Conservation (phyloP, 2,329 filamentous ascomycete genomes). For the Leptosphaerulina australis region DNA sequence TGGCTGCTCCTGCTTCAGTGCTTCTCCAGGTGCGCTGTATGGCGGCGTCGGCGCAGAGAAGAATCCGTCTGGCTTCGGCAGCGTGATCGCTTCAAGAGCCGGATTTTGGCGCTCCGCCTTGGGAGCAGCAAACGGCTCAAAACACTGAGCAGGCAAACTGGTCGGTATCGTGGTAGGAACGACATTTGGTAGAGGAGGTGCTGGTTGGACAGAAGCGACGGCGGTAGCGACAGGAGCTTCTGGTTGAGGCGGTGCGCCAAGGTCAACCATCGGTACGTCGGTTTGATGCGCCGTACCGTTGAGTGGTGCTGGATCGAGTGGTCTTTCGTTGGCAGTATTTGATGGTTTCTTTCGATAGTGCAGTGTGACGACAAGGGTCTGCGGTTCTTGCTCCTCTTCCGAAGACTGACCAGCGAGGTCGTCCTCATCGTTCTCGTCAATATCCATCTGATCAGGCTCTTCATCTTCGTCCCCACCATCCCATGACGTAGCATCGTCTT, state of each 20-base stretch:
- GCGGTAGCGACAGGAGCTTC: not conserved
- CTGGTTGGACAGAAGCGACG: not conserved
- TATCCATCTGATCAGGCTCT: slow-evolving; percentile 66
- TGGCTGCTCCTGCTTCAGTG: slow-evolving; percentile 1
- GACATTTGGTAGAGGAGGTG: slow-evolving; percentile 1
- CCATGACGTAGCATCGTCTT: slow-evolving; percentile 67
- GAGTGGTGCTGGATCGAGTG: not conserved
- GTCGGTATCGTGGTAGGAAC: slow-evolving; percentile 10
- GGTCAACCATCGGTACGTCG: not conserved
- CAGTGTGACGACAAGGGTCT: slow-evolving; percentile 78
- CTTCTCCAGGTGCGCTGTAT: slow-evolving; percentile 30
- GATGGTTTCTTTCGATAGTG: slow-evolving; percentile 32
- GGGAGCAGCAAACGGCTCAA: not conserved
- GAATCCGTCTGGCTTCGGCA: slow-evolving; percentile 22
- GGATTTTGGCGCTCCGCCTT: slow-evolving; percentile 8
- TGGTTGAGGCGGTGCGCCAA: not conserved
- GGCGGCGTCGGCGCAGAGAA: slow-evolving; percentile 32
- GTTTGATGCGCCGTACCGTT: not conserved
- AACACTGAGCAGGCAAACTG: slow-evolving; percentile 7
- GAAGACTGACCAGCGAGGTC: slow-evolving; percentile 48
- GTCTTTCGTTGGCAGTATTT: not conserved
- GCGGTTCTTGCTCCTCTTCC: slow-evolving; percentile 37
- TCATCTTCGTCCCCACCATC: slow-evolving; percentile 71
- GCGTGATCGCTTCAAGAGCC: slow-evolving; percentile 4
- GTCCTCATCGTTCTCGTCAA: slow-evolving; percentile 63